Evolutionary conservation across 192 early-diverging fungal genomes (phyloP), one percentile per base, ranked within the genome.

Genomic region (Phycomyces blakesleeanus): DNA sequence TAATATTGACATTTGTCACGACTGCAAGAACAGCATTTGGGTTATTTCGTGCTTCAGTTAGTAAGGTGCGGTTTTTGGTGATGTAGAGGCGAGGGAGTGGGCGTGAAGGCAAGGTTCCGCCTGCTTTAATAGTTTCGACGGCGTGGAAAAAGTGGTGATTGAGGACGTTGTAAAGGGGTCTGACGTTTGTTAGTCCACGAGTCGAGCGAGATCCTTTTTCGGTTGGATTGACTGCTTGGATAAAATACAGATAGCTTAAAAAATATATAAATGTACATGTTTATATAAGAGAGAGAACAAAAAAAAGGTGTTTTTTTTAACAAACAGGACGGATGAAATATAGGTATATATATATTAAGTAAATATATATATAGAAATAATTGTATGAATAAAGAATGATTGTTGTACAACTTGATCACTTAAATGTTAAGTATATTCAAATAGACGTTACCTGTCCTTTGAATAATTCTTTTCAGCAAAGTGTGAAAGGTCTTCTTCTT

Each of bases 81-180:
- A 74, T 64, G 53, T 65, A 74, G 15, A 74, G 63, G 1, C 72
- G 66, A 1, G 72, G 66, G 0, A 64, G 27, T 11, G 72, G 72
- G 20, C 10, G 34, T 15, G 55, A 57, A 8, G 22, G 55, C 7
- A 34, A 1, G 34, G 26, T n/a, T 14, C 44, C 44, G 44, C 44
- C 44, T 57, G 55, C 16, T 14, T 57, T n/a, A 26, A 58, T 11
- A 22, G 6, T n/a, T 10, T 57, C 12, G 25, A 66, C 40, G n/a
- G 34, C 39, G 7, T 64, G 29, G 39, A 64, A 71, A 34, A 71
- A 59, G 7, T 47, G 40, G 8, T 41, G 20, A 15, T 64, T 64
- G 24, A 71, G 27, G 6, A 39, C 14, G 18, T 59, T 25, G 26
- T 57, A 71, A 18, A 64, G 20, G 20, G 21, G 25, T 0, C 64